Evolutionary conservation across 2,329 filamentous ascomycete species (phyloP), one percentile per base, ranked within the genome.

Genomic region (Trichoderma brevicompactum): DNA sequence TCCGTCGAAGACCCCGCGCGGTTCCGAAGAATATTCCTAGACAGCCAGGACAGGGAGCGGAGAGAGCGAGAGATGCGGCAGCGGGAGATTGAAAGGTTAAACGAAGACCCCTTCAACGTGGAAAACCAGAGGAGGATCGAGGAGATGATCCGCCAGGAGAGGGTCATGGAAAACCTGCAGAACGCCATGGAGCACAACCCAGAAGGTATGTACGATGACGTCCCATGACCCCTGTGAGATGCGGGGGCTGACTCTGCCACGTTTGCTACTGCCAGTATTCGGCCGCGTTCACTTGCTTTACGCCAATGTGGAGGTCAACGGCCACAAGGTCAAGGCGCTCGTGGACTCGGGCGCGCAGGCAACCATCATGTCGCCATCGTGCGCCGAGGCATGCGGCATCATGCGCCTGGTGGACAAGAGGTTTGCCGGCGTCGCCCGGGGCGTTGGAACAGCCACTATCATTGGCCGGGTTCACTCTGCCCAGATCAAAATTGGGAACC

Each of bases 271-370:
- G 50, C 36, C 71, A 97, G 94, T 95, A 34, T 99, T 99, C 74
- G 95, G 92, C 62, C 87, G 91, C 71, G 95, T 99, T 46, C 93
- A 94, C 71, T 95, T 99, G 89, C 87, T 99, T 54, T 99, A 99
- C 78, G 91, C 98, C 71, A 89, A 96, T 74, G 94, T 97, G 67
- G 92, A 96, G 76, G 95, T 99, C 72, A 99, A 99, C 77, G 90
- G 92, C 12, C 86, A 92, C 71, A 92, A 91, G 65, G 89, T 99
- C 72, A 98, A 97, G 81, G 95, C 94, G 2, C 90, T 99, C 70
- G 95, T 99, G 67, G 95, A 99, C 77, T 98, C 95, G 2, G 95
- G 95, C 67, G 95, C 95, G 28, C 95, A 99, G 80, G 93, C 94
- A 32, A 99, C 95, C 59, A 97, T 99, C 81, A 99, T 99, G 95